Percentiles rank a stretch among this genome's conserved stretches.
Conservation (phyloP, 2,329 filamentous ascomycete species). For the Pyrenophora tritici-repentis region DNA sequence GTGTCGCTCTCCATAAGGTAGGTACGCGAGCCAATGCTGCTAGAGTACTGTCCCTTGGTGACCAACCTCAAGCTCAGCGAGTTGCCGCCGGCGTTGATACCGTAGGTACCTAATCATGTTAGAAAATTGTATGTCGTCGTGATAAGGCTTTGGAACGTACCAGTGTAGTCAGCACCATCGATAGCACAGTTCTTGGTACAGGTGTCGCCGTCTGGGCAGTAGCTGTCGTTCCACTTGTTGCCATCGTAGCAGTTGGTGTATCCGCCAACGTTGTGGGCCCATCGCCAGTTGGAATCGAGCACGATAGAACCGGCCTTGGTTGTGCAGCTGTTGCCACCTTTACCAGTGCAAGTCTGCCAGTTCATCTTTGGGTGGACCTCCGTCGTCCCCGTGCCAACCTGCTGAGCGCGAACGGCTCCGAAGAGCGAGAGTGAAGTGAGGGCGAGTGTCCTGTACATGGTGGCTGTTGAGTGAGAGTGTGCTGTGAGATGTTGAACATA, state of each 20-base stretch:
- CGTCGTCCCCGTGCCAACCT: constrained; percentile 47
- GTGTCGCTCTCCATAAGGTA: constrained; percentile 50
- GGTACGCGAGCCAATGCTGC: constrained; percentile 50
- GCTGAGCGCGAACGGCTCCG: constrained; percentile 49
- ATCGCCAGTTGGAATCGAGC: constrained; percentile 58
- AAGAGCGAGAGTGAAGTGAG: constrained; percentile 49
- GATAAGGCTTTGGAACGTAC: constrained; percentile 13
- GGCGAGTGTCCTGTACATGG: constrained; percentile 48
- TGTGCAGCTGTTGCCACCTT: constrained; percentile 47
- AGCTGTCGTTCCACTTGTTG: constrained; percentile 50
- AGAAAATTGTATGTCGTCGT: neutral
- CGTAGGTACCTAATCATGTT: constrained; percentile 42
- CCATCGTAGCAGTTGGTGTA: constrained; percentile 57
- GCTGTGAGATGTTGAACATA: constrained; percentile 34
- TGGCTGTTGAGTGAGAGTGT: constrained; percentile 36
- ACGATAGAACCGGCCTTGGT: constrained; percentile 45
- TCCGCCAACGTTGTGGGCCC: constrained; percentile 52
- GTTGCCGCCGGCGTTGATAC: constrained; percentile 59
- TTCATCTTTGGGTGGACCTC: constrained; percentile 51
- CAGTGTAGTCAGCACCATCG: constrained; percentile 51
- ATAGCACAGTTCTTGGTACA: constrained; percentile 51
- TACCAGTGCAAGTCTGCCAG: constrained; percentile 49
- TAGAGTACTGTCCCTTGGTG: constrained; percentile 55
- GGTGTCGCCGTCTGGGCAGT: constrained; percentile 47
- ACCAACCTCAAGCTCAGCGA: constrained; percentile 63